Conservation (phyloP, 148 eudicot genomes). For the Nyssa sinensis region DNA sequence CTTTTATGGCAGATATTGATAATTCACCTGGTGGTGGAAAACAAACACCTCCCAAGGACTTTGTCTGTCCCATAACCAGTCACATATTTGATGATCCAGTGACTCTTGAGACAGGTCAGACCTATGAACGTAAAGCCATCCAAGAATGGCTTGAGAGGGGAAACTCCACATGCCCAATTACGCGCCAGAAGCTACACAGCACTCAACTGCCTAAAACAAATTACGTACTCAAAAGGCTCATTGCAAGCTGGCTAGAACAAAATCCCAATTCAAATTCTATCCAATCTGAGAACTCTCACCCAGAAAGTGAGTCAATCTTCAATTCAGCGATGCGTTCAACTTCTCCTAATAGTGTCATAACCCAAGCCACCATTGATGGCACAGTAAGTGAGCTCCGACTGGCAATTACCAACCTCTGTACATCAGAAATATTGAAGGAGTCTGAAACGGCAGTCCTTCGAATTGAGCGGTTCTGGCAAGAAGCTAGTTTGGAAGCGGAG, state of each 20-base stretch:
- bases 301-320: constrained; percentile 16
- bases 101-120: constrained; percentile 58
- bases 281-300: constrained; percentile 16
- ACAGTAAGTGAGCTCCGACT: constrained; percentile 30
- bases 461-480: constrained; percentile 39
- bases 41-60: constrained; percentile 48
- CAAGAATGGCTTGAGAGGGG: constrained; percentile 59
- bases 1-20: constrained; percentile 31
- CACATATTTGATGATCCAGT: constrained; percentile 51
- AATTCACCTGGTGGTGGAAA: constrained; percentile 28
- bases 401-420: constrained; percentile 43
- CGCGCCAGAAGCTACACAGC: constrained; percentile 46
- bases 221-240: constrained; percentile 50
- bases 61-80: constrained; percentile 54
- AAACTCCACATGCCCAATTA: constrained; percentile 46
- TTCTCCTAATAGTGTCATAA: constrained; percentile 37
- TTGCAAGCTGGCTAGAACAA: constrained; percentile 47
- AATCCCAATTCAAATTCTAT: constrained; percentile 14
- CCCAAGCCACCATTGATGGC: constrained; percentile 35
- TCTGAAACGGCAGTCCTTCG: constrained; percentile 43
- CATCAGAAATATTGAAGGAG: constrained; percentile 35
- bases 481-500: constrained; percentile 30
- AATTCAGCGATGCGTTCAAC: constrained; percentile 10
- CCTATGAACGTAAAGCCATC: constrained; percentile 48
- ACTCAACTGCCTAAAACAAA: constrained; percentile 48